A percentile compares a stretch with the other conserved stretches of the same genome.
Conservation (phyloP, 352 stramenopile genomes). For the Phytophthora sansomeana region DNA sequence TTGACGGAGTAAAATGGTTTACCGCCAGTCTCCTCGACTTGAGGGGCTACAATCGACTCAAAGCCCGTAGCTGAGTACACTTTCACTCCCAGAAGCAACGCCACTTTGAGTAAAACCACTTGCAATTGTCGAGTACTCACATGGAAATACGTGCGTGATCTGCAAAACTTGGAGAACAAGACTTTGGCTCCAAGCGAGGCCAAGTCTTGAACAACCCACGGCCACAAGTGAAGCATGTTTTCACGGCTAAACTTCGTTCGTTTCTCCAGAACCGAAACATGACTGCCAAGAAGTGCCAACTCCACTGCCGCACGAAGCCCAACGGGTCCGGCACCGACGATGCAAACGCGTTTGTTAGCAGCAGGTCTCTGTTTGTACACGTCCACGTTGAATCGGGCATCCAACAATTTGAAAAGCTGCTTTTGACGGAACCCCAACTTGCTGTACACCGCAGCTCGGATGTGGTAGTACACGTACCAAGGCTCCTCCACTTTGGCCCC, state of each 20-base stretch:
- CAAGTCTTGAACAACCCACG: conserved; percentile 80
- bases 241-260: conserved; percentile 78
- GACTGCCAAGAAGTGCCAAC: conserved; percentile 61
- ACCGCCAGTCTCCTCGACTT: conserved; percentile 32
- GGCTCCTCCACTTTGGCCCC: conserved; percentile 47
- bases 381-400: conserved; percentile 52
- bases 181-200: conserved; percentile 76
- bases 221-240: conserved; percentile 83
- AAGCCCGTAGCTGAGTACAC: conserved; percentile 63
- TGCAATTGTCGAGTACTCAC: conserved; percentile 82
- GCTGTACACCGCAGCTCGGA: conserved; percentile 54
- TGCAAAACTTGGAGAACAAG: conserved; percentile 75
- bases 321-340: conserved; percentile 72
- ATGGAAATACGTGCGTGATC: conserved; percentile 78
- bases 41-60: conserved; percentile 43
- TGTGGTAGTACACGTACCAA: conserved; percentile 59
- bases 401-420: conserved; percentile 69
- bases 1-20: conserved; percentile 64
- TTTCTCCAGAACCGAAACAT: conserved; percentile 82
- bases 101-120: conserved; percentile 82
- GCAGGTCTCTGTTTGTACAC: conserved; percentile 52
- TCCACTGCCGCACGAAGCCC: conserved; percentile 76
- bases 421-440: conserved; percentile 75
- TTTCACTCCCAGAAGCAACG: conserved; percentile 66
- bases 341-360: conserved; percentile 57